These are phyloP conservation scores for Suillus brevipes DNA, from an alignment of 768 basidiomycete genomes.

Conservation along the genomic window DNA sequence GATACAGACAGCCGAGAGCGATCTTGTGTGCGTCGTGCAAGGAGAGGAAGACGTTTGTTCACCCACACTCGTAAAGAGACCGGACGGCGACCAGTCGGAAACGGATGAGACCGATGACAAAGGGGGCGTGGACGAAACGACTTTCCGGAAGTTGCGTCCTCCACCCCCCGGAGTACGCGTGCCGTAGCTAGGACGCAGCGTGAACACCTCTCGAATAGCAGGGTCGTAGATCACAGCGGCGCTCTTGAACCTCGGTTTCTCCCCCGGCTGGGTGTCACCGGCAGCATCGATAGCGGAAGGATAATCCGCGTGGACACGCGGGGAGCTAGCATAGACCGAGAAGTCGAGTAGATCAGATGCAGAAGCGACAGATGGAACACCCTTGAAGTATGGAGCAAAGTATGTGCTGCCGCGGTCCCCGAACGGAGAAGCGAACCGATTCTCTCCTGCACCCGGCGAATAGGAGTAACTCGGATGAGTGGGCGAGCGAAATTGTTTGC, in stretches of 20 bases:
- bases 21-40: neutral
- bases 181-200: constrained; percentile 11
- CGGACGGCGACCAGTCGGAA: neutral
- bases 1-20: neutral
- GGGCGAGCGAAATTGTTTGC: neutral
- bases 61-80: neutral
- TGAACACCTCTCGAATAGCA: constrained; percentile 14
- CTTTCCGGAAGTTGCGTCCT: neutral
- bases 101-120: neutral
- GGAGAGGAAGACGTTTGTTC: neutral
- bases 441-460: neutral
- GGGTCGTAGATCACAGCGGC: constrained; percentile 7
- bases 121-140: neutral
- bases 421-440: constrained; percentile 1
- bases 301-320: neutral
- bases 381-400: constrained; percentile 4
- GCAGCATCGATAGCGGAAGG: neutral
- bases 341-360: constrained; percentile 9
- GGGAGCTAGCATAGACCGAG: neutral
- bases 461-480: neutral
- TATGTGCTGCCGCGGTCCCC: constrained; percentile 4
- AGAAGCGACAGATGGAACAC: constrained; percentile 9
- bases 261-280: neutral
- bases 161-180: constrained; percentile 14
- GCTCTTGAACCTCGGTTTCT: neutral